A percentile compares a stretch with the other conserved stretches of the same genome.
Conservation (phyloP, 257 asterid genomes). For the Nicotiana knightiana region DNA sequence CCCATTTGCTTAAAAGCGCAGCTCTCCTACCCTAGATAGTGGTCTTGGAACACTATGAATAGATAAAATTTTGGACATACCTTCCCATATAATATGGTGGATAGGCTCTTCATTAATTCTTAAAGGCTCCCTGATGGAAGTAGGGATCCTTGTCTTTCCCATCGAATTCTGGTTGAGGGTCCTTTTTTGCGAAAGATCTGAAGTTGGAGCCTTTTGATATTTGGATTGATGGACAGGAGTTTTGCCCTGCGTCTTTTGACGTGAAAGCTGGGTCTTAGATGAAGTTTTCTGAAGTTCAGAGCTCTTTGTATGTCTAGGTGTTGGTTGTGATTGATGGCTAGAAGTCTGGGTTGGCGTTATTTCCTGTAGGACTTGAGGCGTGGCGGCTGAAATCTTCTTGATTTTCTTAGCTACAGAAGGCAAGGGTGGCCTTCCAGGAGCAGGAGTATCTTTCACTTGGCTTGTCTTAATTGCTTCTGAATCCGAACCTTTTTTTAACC, state of each 20-base stretch:
- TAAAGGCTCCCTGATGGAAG: neutral
- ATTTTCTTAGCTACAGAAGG: neutral
- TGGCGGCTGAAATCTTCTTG: neutral
- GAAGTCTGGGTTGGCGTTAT: neutral
- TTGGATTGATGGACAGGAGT: neutral
- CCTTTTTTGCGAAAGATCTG: neutral
- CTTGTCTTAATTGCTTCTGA: neutral
- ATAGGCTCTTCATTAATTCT: neutral
- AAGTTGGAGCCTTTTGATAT: neutral
- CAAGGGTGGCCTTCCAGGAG: neutral
- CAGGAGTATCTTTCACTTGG: neutral
- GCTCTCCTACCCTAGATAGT: neutral
- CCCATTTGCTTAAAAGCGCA: neutral
- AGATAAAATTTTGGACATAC: neutral
- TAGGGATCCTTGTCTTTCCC: neutral
- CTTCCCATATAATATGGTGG: constrained; percentile 12
- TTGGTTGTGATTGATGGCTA: neutral
- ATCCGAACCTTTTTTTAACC: neutral
- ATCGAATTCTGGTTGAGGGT: neutral
- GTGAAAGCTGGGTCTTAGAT: neutral
- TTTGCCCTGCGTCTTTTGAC: neutral
- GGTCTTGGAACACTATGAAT: neutral
- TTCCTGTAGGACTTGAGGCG: neutral
- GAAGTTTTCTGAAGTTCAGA: neutral
- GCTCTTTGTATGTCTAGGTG: neutral